Evolutionary conservation across 2,329 filamentous ascomycete genomes (phyloP).

Genomic region (Aspergillus brunneoviolaceus): DNA sequence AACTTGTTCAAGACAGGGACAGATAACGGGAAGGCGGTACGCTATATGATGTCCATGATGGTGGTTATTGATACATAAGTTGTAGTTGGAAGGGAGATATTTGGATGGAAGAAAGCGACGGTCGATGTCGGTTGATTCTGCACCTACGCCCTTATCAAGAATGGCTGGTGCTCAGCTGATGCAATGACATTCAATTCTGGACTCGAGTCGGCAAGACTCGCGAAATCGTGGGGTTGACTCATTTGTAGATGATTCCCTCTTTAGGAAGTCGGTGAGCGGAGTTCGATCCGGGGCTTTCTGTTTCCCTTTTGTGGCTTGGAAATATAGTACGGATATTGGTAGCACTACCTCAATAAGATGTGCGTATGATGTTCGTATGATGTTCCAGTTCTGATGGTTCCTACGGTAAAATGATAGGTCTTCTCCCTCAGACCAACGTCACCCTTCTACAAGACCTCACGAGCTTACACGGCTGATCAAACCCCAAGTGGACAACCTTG

Average conservation of each 20-base stretch:
- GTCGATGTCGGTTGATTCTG: background rate
- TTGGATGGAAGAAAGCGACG: background rate
- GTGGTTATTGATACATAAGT: background rate
- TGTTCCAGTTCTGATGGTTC: too few relatives aligned
- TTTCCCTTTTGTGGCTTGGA: background rate
- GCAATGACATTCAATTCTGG: slow-evolving; percentile 7
- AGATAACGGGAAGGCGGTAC: background rate
- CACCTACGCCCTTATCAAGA: background rate
- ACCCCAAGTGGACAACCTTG: too few relatives aligned
- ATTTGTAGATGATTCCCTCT: slow-evolving; percentile 23
- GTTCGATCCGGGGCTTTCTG: slow-evolving; percentile 12
- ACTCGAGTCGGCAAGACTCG: slow-evolving; percentile 22
- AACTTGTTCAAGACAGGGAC: background rate
- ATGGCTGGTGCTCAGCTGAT: slow-evolving; percentile 10
- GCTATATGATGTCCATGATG: slow-evolving; percentile 16
- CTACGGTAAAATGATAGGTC: too few relatives aligned
- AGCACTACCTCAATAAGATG: too few relatives aligned
- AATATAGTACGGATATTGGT: too few relatives aligned
- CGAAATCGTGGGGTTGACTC: slow-evolving; percentile 26
- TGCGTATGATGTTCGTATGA: too few relatives aligned
- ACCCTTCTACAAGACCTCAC: too few relatives aligned
- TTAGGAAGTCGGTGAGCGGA: slow-evolving; percentile 37
- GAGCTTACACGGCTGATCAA: too few relatives aligned
- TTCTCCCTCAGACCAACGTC: too few relatives aligned
- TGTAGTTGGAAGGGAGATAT: background rate